Evolutionary conservation across 1,284 basidiomycete genomes (phyloP).

Genomic region (Puccinia horiana): DNA sequence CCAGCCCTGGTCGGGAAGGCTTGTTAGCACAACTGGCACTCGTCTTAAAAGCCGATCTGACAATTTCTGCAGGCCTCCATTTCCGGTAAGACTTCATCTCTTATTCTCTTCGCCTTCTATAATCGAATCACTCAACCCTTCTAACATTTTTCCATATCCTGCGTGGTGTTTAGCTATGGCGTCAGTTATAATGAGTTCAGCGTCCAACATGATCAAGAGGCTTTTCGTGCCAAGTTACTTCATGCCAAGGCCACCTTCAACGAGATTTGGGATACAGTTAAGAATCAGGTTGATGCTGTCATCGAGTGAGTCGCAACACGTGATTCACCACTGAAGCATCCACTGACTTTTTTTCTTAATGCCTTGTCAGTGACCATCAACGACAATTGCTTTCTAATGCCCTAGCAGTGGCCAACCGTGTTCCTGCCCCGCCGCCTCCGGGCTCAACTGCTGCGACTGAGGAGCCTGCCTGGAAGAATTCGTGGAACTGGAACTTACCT

Average conservation of each 20-base stretch:
- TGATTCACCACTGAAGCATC: background rate
- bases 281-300: constrained; percentile 83
- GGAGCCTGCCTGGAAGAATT: constrained; percentile 92
- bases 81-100: constrained; percentile 67
- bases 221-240: constrained; percentile 78
- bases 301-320: constrained; percentile 67
- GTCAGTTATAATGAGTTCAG: constrained; percentile 96
- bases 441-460: constrained; percentile 68
- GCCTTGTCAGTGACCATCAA: constrained; percentile 69
- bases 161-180: constrained; percentile 65
- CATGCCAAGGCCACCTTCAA: constrained; percentile 79
- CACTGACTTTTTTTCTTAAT: background rate
- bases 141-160: background rate
- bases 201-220: constrained; percentile 84
- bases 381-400: constrained; percentile 85
- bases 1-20: constrained; percentile 88
- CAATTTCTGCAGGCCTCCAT: constrained; percentile 90
- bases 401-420: constrained; percentile 75
- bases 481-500: constrained; percentile 95
- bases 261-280: constrained; percentile 91
- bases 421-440: constrained; percentile 67
- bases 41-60: constrained; percentile 88
- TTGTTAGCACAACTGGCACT: constrained; percentile 86
- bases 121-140: background rate
- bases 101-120: background rate